phyloP scores from a whole-genome alignment of 805 yeast genomes.

The Ogataea zsoltii region DNA sequence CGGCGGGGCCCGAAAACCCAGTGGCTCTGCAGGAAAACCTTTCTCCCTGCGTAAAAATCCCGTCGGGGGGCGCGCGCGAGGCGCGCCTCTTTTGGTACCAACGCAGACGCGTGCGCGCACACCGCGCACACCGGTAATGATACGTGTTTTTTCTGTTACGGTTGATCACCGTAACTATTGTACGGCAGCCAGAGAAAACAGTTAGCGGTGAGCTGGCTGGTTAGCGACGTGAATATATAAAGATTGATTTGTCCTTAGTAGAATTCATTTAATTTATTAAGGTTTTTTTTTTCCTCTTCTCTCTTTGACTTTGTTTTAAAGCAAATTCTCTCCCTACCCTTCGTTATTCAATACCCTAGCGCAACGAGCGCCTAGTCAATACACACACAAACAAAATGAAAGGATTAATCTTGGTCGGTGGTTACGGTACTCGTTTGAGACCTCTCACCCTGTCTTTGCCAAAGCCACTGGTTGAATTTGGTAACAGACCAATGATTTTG shows the following conservation, averaged over 20 bases:
- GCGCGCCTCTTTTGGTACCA: background rate
- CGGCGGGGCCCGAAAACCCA: slow-evolving; percentile 8
- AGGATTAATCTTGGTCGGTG: slow-evolving; percentile 98
- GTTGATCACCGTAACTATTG: slow-evolving; percentile 1
- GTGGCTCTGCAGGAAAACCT: background rate
- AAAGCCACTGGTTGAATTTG: slow-evolving; percentile 97
- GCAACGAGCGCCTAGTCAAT: slow-evolving; percentile 1
- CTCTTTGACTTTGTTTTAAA: slow-evolving; percentile 6
- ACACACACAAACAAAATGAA: slow-evolving; percentile 54
- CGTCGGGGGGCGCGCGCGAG: no score
- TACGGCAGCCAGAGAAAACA: background rate
- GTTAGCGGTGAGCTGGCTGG: slow-evolving; percentile 6
- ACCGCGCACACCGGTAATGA: background rate
- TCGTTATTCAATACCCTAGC: slow-evolving; percentile 10
- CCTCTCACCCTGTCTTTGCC: slow-evolving; percentile 94
- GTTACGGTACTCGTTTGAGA: slow-evolving; percentile 99
- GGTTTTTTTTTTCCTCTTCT: slow-evolving; percentile 4
- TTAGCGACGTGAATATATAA: background rate
- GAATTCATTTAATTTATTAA: background rate
- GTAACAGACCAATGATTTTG: slow-evolving; percentile 97
- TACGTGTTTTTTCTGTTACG: slow-evolving; percentile 6
- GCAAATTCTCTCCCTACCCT: slow-evolving; percentile 6
- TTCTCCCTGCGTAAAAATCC: background rate
- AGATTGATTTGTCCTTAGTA: slow-evolving; percentile 1
- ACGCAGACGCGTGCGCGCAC: slow-evolving; percentile 1